phyloP scores from a whole-genome alignment of 441 rosid species.

The Corymbia calophylla region DNA sequence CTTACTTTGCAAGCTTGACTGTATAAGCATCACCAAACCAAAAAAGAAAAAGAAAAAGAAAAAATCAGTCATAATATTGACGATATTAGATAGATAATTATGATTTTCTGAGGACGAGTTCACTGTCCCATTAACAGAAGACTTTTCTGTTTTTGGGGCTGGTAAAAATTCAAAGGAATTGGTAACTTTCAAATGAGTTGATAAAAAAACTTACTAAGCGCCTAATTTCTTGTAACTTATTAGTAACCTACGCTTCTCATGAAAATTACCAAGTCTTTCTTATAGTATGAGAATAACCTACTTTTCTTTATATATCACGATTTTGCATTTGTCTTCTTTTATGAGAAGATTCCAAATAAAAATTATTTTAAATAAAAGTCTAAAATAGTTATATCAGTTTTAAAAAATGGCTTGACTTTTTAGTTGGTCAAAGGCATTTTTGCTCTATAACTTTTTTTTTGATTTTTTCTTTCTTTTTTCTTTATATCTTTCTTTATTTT shows the following conservation, averaged over 20 bases:
- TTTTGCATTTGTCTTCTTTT: background rate
- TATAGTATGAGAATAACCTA: background rate
- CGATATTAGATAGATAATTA: background rate
- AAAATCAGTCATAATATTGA: no score
- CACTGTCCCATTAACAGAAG: background rate
- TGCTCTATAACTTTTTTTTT: no score
- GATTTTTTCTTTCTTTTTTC: no score
- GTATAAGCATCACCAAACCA: background rate
- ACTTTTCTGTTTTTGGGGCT: no score
- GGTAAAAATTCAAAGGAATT: background rate
- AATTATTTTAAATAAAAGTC: no score
- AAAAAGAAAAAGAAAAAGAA: no score
- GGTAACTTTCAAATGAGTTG: background rate
- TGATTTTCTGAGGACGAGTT: background rate
- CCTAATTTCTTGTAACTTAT: background rate
- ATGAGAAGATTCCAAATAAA: no score
- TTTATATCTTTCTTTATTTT: no score
- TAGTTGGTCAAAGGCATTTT: no score
- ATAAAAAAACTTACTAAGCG: background rate
- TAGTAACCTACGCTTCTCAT: background rate
- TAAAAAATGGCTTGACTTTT: no score
- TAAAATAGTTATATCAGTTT: no score
- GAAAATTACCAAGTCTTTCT: background rate
- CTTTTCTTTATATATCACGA: background rate
- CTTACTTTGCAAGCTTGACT: background rate